Evolutionary conservation across 208 protist genomes (phyloP).

Genomic region (Wallacemonas collosoma): DNA sequence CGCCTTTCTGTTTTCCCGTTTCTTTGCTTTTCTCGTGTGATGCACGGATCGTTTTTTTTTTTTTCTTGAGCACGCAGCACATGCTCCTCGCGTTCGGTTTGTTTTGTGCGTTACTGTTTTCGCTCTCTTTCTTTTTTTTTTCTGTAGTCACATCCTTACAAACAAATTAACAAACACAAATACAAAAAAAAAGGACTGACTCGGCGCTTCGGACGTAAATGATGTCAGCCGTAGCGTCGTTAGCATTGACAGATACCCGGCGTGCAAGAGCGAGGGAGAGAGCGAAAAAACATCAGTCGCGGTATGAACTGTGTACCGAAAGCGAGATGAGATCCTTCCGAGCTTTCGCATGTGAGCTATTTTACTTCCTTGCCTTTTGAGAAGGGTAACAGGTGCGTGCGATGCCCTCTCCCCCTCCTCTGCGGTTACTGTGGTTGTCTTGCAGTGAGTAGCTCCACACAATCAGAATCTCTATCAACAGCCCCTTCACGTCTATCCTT

Average conservation of each 20-base stretch:
- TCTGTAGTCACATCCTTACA: background rate
- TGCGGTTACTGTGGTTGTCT: background rate
- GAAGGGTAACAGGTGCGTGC: no score
- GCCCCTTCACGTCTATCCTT: background rate
- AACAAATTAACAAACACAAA: background rate
- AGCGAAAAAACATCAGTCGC: no score
- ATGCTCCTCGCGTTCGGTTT: background rate
- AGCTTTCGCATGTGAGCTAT: no score
- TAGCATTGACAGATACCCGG: no score
- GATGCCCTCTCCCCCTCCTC: no score
- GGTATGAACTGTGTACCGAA: no score
- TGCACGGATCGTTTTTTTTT: slow-evolving; percentile 1
- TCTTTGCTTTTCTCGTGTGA: background rate
- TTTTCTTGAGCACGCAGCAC: background rate
- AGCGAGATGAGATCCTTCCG: no score
- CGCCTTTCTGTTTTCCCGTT: background rate
- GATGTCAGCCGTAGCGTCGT: no score
- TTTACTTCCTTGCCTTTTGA: no score
- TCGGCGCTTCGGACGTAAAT: background rate
- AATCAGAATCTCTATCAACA: no score
- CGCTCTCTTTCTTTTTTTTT: background rate
- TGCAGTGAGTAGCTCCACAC: background rate
- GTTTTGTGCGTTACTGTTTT: background rate
- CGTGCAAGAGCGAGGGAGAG: no score
- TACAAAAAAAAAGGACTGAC: background rate